A percentile compares a stretch with the other conserved stretches of the same genome.
Evolutionary conservation across 495 filamentous ascomycete species (phyloP).

Genomic region (Aspergillus campestris): DNA sequence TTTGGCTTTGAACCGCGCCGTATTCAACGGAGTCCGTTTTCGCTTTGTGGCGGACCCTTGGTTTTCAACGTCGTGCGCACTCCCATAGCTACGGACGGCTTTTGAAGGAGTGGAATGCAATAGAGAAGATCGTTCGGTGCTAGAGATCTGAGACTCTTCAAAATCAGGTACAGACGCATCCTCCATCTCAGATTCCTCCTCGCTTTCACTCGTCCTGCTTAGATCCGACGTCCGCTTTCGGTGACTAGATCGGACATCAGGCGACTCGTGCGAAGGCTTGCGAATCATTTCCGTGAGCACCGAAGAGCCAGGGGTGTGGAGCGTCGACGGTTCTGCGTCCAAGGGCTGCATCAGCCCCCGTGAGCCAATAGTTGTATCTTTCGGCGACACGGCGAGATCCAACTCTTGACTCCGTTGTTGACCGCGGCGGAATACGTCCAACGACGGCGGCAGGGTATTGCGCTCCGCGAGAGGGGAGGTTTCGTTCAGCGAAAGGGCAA

Average conservation of each 20-base stretch:
- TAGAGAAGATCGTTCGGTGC: constrained; percentile 38
- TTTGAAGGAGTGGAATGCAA: constrained; percentile 22
- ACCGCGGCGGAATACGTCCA: constrained; percentile 27
- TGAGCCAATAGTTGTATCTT: not conserved
- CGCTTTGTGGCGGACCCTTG: constrained; percentile 15
- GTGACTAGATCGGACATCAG: constrained; percentile 13
- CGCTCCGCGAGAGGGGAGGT: constrained; percentile 27
- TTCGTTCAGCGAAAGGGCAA: constrained; percentile 55
- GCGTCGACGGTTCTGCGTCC: not conserved
- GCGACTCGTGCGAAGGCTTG: constrained; percentile 36
- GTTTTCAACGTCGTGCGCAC: constrained; percentile 30
- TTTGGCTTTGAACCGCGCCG: constrained; percentile 17
- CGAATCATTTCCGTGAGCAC: constrained; percentile 57
- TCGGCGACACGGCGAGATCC: not conserved
- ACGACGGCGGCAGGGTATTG: constrained; percentile 21
- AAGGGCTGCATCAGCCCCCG: constrained; percentile 11
- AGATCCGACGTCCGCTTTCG: constrained; percentile 14
- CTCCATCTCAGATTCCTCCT: not conserved
- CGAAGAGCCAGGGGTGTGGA: constrained; percentile 36
- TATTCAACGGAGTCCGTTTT: constrained; percentile 9
- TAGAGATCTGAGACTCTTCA: constrained; percentile 4
- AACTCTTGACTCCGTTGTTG: not conserved
- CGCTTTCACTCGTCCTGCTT: constrained; percentile 1
- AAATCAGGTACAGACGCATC: not conserved
- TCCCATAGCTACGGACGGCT: constrained; percentile 21